Evolutionary conservation across 1,284 basidiomycete species (phyloP).

Genomic region (Heterobasidion parviporum): DNA sequence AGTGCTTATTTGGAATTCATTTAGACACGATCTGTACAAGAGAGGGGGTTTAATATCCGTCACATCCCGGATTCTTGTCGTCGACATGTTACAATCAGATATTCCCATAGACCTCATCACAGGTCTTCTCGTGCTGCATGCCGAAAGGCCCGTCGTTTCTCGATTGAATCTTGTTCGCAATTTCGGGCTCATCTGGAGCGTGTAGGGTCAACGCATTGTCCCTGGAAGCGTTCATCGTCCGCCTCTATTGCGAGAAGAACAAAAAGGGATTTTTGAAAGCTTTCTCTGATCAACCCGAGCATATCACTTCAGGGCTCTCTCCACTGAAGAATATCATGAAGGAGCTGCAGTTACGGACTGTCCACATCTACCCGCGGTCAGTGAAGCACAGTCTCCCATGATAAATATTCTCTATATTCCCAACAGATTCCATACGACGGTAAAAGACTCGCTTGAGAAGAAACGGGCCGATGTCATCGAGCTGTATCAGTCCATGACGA

Average conservation of each 20-base stretch:
- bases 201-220: slow-evolving; percentile 76
- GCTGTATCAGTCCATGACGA: slow-evolving; percentile 81
- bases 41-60: slow-evolving; percentile 86
- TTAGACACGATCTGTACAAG: slow-evolving; percentile 82
- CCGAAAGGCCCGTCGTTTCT: slow-evolving; percentile 52
- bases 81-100: slow-evolving; percentile 88
- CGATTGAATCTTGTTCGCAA: background rate
- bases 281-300: slow-evolving; percentile 94
- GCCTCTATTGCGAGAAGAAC: slow-evolving; percentile 85
- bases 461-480: slow-evolving; percentile 90
- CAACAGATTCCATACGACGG: slow-evolving; percentile 78
- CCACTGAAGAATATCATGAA: slow-evolving; percentile 91
- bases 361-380: slow-evolving; percentile 88
- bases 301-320: slow-evolving; percentile 86
- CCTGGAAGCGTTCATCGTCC: slow-evolving; percentile 85
- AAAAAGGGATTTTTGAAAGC: slow-evolving; percentile 90
- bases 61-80: slow-evolving; percentile 90
- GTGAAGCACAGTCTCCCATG: slow-evolving; percentile 13
- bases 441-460: slow-evolving; percentile 74
- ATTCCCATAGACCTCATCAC: slow-evolving; percentile 83
- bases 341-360: slow-evolving; percentile 81
- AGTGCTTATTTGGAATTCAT: background rate
- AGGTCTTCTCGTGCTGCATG: slow-evolving; percentile 90
- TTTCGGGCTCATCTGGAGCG: background rate
- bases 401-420: background rate